Percentiles rank a stretch among this genome's conserved stretches.
These are phyloP conservation scores for Phoenix roebelenii DNA, from an alignment of 176 grass and related monocot species.

Conservation along the genomic window DNA sequence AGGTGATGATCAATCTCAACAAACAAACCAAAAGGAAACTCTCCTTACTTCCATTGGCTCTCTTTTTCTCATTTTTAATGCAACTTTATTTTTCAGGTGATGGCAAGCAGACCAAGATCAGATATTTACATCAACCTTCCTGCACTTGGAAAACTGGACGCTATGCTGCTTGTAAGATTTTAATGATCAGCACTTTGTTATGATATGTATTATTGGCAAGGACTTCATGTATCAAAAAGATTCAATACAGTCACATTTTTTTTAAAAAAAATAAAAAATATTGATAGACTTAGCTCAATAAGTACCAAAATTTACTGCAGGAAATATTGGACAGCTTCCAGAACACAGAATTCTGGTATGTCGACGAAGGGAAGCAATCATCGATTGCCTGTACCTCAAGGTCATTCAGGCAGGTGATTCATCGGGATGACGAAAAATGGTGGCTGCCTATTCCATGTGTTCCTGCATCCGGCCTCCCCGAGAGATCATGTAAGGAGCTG, in stretches of 20 bases:
- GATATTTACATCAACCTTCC: slow-evolving; percentile 97
- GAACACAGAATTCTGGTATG: slow-evolving; percentile 94
- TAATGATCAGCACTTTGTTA: too few species aligned
- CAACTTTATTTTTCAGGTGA: slow-evolving; percentile 35
- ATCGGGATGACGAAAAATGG: slow-evolving; percentile 87
- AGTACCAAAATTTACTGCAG: slow-evolving; percentile 36
- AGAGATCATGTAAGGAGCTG: slow-evolving; percentile 42
- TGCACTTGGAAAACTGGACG: slow-evolving; percentile 85
- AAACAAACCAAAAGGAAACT: background rate
- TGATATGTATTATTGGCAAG: too few species aligned
- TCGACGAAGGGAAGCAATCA: slow-evolving; percentile 68
- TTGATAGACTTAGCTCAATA: background rate
- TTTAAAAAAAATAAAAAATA: too few species aligned
- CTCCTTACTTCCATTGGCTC: background rate
- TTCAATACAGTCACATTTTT: too few species aligned
- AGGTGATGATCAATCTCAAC: slow-evolving; percentile 38
- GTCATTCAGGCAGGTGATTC: slow-evolving; percentile 55
- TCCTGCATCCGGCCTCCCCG: slow-evolving; percentile 52
- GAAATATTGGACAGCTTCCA: slow-evolving; percentile 79
- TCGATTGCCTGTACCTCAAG: slow-evolving; percentile 42
- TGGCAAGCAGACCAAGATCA: slow-evolving; percentile 81
- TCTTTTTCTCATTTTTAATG: background rate
- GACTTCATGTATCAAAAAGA: too few species aligned
- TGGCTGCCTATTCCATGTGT: slow-evolving; percentile 95
- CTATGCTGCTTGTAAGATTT: slow-evolving; percentile 71